Base-by-base conservation (phyloP, 2,329 filamentous ascomycete species). In the Aspergillus sclerotialis region DNA sequence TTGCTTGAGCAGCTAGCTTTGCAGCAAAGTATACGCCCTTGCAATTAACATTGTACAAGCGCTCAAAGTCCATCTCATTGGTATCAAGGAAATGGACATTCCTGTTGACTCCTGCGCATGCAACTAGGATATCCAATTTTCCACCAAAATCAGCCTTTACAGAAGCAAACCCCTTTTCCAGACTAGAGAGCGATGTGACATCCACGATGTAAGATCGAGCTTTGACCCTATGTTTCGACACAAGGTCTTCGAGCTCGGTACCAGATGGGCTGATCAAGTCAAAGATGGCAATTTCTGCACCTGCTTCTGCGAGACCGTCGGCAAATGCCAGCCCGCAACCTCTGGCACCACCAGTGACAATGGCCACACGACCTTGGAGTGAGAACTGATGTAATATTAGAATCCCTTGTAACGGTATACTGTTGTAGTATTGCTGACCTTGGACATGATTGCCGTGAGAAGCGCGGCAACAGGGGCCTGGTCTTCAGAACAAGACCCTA, bases 1-100 rank as follows among this genome's bases (percentile, higher is more conserved):
- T 75, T 17, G 66, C 63, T 37, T 65, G 61, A 0, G 69, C 70
- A 2, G 68, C 70, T 7, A 69, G 44, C 43, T 73, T 67, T 0
- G 70, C 69, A 4, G 58, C 64, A 40, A 65, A 70, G 41, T 65
- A 70, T 2, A 64, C 50, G 0, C 67, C 68, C 23, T 62, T 52
- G 24, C 65, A 59, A 36, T 72, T 73, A 34, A 70, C 61, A 0
- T 48, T 49, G 2, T 67, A 46, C 10, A 72, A 47, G 17, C 61
- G 56, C 30, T 64, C 56, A 40, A 67, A 61, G 9, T 65, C 61
- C 17, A 61, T 56, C 45, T 60, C 63, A 1, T 56, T 56, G 8
- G 64, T 69, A 2, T 70, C 65, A 0, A 70, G 56, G 38, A 71
- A 70, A 1, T 50, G 46, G 0, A 67, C 39, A 33, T 69, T 64